Percentiles rank a stretch among this genome's conserved stretches.
Evolutionary conservation across 306 rosid species (phyloP).

Genomic region (Lathyrus aphaca): DNA sequence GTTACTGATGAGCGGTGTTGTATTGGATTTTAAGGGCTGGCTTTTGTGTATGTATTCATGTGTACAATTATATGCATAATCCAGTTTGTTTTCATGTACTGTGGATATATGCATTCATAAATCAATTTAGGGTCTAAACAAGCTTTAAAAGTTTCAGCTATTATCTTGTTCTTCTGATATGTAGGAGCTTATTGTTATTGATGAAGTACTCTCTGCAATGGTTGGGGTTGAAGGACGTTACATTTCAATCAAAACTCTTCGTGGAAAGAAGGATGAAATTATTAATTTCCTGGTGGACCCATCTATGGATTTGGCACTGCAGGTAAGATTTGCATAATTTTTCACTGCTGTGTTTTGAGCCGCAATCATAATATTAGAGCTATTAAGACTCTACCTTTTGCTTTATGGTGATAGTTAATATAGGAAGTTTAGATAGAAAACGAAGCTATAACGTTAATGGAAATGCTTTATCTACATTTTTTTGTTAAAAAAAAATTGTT

Average conservation of each 20-base stretch:
- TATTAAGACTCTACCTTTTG: slow-evolving; percentile 25
- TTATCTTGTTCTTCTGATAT: slow-evolving; percentile 34
- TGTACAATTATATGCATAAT: neutral
- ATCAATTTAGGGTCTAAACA: neutral
- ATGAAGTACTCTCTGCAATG: slow-evolving; percentile 84
- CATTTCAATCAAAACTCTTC: slow-evolving; percentile 68
- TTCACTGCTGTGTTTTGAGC: slow-evolving; percentile 6
- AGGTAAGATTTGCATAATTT: slow-evolving; percentile 57
- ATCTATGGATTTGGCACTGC: slow-evolving; percentile 95
- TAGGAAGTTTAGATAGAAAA: neutral
- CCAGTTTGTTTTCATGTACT: slow-evolving; percentile 14
- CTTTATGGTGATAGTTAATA: slow-evolving; percentile 21
- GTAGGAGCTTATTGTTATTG: slow-evolving; percentile 94
- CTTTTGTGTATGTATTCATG: neutral
- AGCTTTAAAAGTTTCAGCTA: slow-evolving; percentile 11
- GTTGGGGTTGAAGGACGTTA: slow-evolving; percentile 90
- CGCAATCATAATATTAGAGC: slow-evolving; percentile 23
- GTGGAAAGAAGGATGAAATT: slow-evolving; percentile 62
- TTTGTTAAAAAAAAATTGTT: neutral
- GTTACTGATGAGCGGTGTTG: neutral
- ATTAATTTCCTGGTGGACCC: slow-evolving; percentile 65
- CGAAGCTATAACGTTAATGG: neutral
- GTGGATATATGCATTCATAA: slow-evolving; percentile 13
- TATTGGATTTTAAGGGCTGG: slow-evolving; percentile 5
- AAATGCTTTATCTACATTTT: neutral